Conservation (phyloP, 2,329 filamentous ascomycete species). For the Dactylellina sp. region DNA sequence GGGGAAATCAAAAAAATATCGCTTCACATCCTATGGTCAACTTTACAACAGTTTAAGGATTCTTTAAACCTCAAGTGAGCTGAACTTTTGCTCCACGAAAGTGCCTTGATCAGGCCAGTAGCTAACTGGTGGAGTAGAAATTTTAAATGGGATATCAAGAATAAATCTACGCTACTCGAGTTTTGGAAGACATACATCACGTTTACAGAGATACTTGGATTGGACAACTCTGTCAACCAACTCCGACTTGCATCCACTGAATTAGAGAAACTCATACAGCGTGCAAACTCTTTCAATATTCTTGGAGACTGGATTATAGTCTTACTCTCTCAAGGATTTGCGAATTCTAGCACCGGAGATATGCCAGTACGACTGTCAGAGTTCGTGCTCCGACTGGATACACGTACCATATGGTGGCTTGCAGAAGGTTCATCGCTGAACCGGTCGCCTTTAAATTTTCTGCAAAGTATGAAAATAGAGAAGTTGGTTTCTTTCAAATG, state of each 20-base stretch:
- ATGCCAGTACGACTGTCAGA: constrained; percentile 49
- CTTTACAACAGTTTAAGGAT: constrained; percentile 45
- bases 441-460: constrained; percentile 30
- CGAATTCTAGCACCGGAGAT: constrained; percentile 55
- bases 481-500: neutral
- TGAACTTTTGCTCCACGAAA: constrained; percentile 17
- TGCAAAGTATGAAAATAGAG: constrained; percentile 24
- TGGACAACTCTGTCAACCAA: constrained; percentile 60
- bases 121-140: constrained; percentile 22
- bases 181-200: constrained; percentile 60
- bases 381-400: constrained; percentile 37
- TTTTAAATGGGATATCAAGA: constrained; percentile 42
- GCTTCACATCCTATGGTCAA: constrained; percentile 59
- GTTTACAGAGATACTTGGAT: constrained; percentile 59
- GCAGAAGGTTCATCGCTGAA: constrained; percentile 1
- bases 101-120: neutral
- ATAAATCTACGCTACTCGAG: constrained; percentile 8
- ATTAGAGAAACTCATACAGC: constrained; percentile 47
- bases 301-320: constrained; percentile 59
- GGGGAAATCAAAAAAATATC: constrained; percentile 59
- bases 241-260: constrained; percentile 58
- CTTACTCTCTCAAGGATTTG: constrained; percentile 58
- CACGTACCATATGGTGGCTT: constrained; percentile 40
- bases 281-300: constrained; percentile 24
- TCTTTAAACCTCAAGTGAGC: constrained; percentile 35